phyloP scores from a whole-genome alignment of 768 basidiomycete genomes.

The Mycena chlorophos region DNA sequence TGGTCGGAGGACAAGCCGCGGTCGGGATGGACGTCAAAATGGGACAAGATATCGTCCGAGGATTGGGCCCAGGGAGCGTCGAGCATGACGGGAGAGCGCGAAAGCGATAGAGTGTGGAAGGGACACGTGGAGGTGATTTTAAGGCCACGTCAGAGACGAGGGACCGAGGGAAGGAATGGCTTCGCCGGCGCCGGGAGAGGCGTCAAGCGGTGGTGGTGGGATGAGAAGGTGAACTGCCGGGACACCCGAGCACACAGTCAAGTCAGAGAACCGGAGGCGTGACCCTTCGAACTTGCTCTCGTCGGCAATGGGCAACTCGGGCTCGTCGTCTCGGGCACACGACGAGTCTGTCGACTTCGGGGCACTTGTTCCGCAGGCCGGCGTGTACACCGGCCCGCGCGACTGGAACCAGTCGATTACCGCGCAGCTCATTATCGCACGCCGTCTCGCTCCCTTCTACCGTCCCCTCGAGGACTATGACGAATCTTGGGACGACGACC shows the following conservation, averaged over 20 bases:
- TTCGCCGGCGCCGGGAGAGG: not conserved
- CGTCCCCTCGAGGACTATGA: conserved; percentile 93
- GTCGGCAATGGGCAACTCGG: conserved; percentile 72
- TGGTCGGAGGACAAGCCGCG: conserved; percentile 67
- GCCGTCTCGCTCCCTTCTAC: conserved; percentile 93
- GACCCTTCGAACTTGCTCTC: not conserved
- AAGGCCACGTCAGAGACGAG: not conserved
- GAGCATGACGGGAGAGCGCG: conserved; percentile 38
- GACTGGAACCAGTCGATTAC: conserved; percentile 92
- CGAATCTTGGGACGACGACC: conserved; percentile 85
- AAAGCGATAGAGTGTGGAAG: not conserved
- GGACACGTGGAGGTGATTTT: not conserved
- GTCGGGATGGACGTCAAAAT: conserved; percentile 65
- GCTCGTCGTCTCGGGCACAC: conserved; percentile 74
- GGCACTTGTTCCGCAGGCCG: conserved; percentile 74
- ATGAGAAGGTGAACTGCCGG: not conserved
- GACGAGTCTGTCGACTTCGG: conserved; percentile 88
- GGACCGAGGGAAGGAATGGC: not conserved
- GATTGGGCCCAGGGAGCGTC: conserved; percentile 79
- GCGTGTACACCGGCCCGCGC: conserved; percentile 77
- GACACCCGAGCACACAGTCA: not conserved
- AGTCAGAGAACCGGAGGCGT: not conserved
- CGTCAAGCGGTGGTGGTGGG: not conserved
- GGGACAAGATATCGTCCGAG: conserved; percentile 65
- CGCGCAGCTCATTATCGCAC: conserved; percentile 82